A percentile compares a stretch with the other conserved stretches of the same genome.
Conservation (phyloP, 164 flowering plant genomes). For the Dillenia suffruticosa region DNA sequence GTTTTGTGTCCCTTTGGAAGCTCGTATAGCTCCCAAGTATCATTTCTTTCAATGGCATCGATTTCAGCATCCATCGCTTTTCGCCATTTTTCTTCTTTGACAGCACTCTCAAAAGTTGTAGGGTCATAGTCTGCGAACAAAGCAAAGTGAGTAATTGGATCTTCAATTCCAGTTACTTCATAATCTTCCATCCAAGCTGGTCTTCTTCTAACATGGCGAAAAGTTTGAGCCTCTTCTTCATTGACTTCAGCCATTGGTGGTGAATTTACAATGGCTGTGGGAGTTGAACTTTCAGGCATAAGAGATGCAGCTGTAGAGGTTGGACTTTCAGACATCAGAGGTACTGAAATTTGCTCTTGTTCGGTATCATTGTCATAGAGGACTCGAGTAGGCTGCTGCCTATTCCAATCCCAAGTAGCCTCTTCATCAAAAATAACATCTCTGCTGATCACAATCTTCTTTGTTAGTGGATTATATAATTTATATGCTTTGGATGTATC, state of each 20-base stretch:
- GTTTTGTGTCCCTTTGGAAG: constrained; percentile 4
- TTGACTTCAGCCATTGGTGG: constrained; percentile 2
- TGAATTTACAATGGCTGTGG: constrained; percentile 1
- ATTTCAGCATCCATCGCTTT: constrained; percentile 5
- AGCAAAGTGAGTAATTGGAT: constrained; percentile 7
- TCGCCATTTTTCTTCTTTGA: constrained; percentile 6
- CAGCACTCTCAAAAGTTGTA: not conserved
- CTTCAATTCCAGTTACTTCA: constrained; percentile 5
- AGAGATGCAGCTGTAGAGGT: not conserved
- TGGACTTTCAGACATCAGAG: constrained; percentile 3
- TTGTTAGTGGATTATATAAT: constrained; percentile 9
- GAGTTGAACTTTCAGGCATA: not conserved
- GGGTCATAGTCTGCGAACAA: constrained; percentile 3
- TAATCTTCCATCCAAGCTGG: constrained; percentile 3
- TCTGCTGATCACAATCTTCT: constrained; percentile 6
- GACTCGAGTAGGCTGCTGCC: constrained; percentile 6
- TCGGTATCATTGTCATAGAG: constrained; percentile 1
- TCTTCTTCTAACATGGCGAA: not conserved
- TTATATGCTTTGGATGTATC: constrained; percentile 5
- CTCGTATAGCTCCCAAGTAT: constrained; percentile 5
- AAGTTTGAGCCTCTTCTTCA: not conserved
- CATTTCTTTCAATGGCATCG: constrained; percentile 7
- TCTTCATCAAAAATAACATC: constrained; percentile 5
- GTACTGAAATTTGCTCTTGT: constrained; percentile 1
- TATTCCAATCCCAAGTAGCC: constrained; percentile 5